These are phyloP conservation scores for Nepenthes gracilis DNA, from an alignment of 148 eudicot species.

Conservation along the genomic window DNA sequence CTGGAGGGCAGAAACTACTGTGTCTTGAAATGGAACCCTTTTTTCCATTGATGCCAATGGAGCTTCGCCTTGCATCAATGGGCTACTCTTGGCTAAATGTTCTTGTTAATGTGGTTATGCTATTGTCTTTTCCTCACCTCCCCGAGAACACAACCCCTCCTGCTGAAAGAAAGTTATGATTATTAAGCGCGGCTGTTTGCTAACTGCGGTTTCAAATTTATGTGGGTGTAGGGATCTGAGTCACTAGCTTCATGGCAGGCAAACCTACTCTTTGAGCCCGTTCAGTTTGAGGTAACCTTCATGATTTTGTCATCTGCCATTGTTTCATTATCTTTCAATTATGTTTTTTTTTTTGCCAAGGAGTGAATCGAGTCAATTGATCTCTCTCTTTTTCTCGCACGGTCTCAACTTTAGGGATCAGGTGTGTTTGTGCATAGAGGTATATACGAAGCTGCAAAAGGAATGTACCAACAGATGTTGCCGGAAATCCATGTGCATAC, in stretches of 20 bases:
- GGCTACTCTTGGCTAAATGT: no score
- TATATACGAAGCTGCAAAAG: slow-evolving; percentile 97
- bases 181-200: background rate
- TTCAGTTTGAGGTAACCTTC: slow-evolving; percentile 67
- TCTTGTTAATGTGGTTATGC: no score
- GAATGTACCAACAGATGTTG: slow-evolving; percentile 82
- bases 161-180: no score
- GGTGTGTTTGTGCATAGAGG: slow-evolving; percentile 93
- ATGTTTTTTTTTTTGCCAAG: background rate
- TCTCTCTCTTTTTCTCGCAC: background rate
- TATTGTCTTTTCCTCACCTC: no score
- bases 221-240: slow-evolving; percentile 65
- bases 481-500: slow-evolving; percentile 71
- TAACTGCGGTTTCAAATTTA: background rate
- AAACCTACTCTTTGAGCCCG: slow-evolving; percentile 88
- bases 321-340: background rate
- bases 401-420: slow-evolving; percentile 36
- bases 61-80: no score
- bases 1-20: no score
- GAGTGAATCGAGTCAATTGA: no score
- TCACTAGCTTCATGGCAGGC: slow-evolving; percentile 96
- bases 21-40: no score
- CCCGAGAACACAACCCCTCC: no score
- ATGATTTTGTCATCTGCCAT: background rate
- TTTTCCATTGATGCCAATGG: no score